Evolutionary conservation across 768 basidiomycete genomes (phyloP).

Genomic region (Tricholoma matsutake): DNA sequence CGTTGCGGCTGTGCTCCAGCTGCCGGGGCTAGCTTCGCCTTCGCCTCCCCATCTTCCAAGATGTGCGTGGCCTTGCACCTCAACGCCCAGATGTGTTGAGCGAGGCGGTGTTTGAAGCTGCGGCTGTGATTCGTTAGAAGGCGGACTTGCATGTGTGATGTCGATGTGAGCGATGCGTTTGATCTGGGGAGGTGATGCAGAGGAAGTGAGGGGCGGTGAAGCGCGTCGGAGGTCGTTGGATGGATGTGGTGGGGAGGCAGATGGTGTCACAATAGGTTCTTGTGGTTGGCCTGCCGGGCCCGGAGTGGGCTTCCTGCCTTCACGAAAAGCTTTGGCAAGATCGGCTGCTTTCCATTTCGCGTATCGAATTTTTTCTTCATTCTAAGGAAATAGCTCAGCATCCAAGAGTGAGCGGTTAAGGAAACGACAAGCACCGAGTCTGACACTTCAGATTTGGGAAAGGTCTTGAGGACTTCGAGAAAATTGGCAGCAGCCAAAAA

Average conservation of each 20-base stretch:
- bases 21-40: constrained; percentile 46
- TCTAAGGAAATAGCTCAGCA: constrained; percentile 37
- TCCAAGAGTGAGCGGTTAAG: background rate
- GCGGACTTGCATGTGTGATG: constrained; percentile 1
- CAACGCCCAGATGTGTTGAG: constrained; percentile 6
- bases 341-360: constrained; percentile 98
- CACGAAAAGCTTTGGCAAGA: constrained; percentile 92
- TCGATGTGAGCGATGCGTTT: constrained; percentile 23
- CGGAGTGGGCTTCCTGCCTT: constrained; percentile 79
- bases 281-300: constrained; percentile 60
- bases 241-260: constrained; percentile 7
- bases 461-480: constrained; percentile 81
- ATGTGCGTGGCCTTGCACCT: constrained; percentile 16
- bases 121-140: background rate
- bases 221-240: constrained; percentile 12
- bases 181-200: constrained; percentile 20
- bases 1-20: constrained; percentile 77
- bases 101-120: constrained; percentile 14
- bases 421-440: constrained; percentile 47
- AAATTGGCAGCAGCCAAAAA: constrained; percentile 95
- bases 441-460: constrained; percentile 55
- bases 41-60: constrained; percentile 17
- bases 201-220: constrained; percentile 22
- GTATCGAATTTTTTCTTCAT: constrained; percentile 86
- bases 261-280: constrained; percentile 14